Percentiles rank a stretch among this genome's conserved stretches.
Evolutionary conservation across 805 yeast species (phyloP).

Genomic region (Saccharomycopsis oosterbeekiorum): DNA sequence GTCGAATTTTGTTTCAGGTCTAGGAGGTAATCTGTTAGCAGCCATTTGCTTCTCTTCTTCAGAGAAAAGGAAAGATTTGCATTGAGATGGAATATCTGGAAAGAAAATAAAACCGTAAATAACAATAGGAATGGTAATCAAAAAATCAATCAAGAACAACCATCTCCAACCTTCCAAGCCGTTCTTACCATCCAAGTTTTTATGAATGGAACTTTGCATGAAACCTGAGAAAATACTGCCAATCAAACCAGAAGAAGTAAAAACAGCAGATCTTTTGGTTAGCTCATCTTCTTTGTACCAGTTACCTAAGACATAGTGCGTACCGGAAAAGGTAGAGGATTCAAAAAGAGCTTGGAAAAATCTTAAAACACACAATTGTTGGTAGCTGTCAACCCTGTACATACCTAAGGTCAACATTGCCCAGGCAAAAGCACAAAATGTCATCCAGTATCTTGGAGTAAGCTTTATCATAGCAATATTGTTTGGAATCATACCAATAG

Average conservation of each 20-base stretch:
- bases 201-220: constrained; percentile 47
- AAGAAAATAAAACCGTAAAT: constrained; percentile 37
- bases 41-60: constrained; percentile 35
- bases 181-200: constrained; percentile 34
- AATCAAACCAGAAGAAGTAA: constrained; percentile 43
- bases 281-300: constrained; percentile 44
- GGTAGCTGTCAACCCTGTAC: constrained; percentile 36
- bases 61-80: constrained; percentile 25
- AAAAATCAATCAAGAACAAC: constrained; percentile 55
- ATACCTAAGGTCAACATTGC: constrained; percentile 43
- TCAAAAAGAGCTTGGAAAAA: constrained; percentile 56
- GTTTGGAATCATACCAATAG: constrained; percentile 53
- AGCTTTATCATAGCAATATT: constrained; percentile 42
- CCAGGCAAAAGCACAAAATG: constrained; percentile 47
- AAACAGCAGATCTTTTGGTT: constrained; percentile 42
- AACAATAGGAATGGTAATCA: constrained; percentile 48
- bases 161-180: constrained; percentile 58
- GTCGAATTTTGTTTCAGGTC: constrained; percentile 23
- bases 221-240: constrained; percentile 47
- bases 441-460: constrained; percentile 48
- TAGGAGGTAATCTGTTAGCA: constrained; percentile 32
- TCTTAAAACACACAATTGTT: constrained; percentile 45
- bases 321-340: constrained; percentile 45
- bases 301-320: constrained; percentile 43
- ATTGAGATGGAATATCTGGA: constrained; percentile 16